These are phyloP conservation scores for Erucastrum elatum DNA, from an alignment of 345 rosid species.

Conservation along the genomic window DNA sequence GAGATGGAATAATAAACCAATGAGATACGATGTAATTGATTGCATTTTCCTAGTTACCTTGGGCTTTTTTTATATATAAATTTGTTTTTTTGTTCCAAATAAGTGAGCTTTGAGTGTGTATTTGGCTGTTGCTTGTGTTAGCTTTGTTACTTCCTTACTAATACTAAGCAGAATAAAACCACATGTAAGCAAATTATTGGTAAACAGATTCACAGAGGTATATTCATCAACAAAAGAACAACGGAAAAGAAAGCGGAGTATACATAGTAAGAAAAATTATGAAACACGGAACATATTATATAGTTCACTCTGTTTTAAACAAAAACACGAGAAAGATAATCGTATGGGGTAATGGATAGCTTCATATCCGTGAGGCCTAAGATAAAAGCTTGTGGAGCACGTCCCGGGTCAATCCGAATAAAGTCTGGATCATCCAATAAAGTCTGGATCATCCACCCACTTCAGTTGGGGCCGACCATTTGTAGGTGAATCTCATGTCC, in stretches of 20 bases:
- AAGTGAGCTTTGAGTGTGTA: not conserved
- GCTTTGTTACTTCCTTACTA: not conserved
- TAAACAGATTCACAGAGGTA: not conserved
- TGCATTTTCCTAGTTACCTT: slow-evolving; percentile 1
- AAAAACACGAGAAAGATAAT: not conserved
- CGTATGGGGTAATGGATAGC: not conserved
- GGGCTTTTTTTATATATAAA: not conserved
- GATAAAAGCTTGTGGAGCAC: slow-evolving; percentile 12
- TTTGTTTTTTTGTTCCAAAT: not conserved
- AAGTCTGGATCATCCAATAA: slow-evolving; percentile 8
- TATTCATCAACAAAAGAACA: not conserved
- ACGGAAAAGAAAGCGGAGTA: not conserved
- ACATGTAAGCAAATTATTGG: not conserved
- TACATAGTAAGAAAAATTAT: not conserved
- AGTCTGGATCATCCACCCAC: slow-evolving; percentile 20
- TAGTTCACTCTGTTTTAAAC: not conserved
- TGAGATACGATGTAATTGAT: not conserved
- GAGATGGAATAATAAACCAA: not conserved
- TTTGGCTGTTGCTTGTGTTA: not conserved
- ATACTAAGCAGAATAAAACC: not conserved
- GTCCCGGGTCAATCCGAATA: slow-evolving; percentile 29
- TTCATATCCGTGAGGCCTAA: not conserved
- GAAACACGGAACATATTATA: not conserved
- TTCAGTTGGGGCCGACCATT: not conserved
- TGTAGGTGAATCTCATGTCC: slow-evolving; percentile 29